Percentiles rank a stretch among this genome's conserved stretches.
Evolutionary conservation across 208 protist species (phyloP).

Genomic region (Crithidia acanthocephali): DNA sequence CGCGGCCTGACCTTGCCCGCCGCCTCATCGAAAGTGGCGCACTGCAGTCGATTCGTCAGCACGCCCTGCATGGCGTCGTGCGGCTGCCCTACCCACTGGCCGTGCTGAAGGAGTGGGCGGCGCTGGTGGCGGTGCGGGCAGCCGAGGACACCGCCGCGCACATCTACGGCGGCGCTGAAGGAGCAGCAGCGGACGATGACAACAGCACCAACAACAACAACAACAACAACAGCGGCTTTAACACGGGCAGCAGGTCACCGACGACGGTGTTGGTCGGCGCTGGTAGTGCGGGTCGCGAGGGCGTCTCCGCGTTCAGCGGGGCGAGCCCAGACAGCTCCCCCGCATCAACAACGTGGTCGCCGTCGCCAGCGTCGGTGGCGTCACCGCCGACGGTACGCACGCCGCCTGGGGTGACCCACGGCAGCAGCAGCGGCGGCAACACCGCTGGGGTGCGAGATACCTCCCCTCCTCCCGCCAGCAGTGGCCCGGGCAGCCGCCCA

Average conservation of each 20-base stretch:
- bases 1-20: conserved; percentile 44
- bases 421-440: not conserved
- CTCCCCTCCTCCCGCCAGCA: not conserved
- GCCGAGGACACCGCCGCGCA: conserved; percentile 25
- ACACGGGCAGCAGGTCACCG: no score
- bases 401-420: not conserved
- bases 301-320: not conserved
- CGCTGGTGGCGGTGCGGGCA: conserved; percentile 33
- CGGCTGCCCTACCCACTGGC: conserved; percentile 52
- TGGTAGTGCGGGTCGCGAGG: not conserved
- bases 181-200: not conserved
- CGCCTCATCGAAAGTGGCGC: conserved; percentile 50
- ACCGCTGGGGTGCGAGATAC: not conserved
- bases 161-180: conserved; percentile 1
- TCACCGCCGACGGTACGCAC: not conserved
- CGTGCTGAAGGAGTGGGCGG: conserved; percentile 59
- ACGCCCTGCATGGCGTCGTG: conserved; percentile 44
- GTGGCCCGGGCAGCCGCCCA: not conserved
- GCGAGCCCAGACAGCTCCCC: not conserved
- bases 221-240: no score
- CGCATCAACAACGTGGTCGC: not conserved
- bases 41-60: conserved; percentile 41
- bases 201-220: not conserved
- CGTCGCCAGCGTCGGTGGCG: not conserved
- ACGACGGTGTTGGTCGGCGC: not conserved